Conservation (phyloP, 805 yeast species). For the Barnettozyma wickerhamii region DNA sequence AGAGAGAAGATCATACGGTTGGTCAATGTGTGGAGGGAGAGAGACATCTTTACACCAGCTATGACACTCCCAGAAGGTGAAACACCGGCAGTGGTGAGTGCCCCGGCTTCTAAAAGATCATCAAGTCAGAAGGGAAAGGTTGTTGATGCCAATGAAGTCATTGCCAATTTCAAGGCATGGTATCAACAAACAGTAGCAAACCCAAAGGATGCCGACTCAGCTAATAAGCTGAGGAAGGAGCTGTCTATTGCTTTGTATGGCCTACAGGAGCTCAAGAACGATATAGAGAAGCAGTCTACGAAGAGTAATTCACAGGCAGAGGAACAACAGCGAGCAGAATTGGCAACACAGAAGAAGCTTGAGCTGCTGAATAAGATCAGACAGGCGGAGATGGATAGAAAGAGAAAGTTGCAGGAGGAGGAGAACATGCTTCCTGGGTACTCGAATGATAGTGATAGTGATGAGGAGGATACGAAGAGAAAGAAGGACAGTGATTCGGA, state of each 20-base stretch:
- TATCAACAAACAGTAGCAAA: constrained; percentile 18
- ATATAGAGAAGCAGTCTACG: constrained; percentile 3
- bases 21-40: constrained; percentile 53
- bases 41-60: constrained; percentile 37
- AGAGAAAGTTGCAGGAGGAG: constrained; percentile 13
- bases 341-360: constrained; percentile 10
- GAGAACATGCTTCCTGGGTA: constrained; percentile 20
- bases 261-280: constrained; percentile 16
- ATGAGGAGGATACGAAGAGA: constrained; percentile 6
- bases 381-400: constrained; percentile 12
- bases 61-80: constrained; percentile 10
- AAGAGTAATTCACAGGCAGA: constrained; percentile 9
- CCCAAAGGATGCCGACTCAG: constrained; percentile 3
- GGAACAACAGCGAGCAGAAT: constrained; percentile 8
- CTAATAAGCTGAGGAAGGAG: constrained; percentile 2
- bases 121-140: background rate
- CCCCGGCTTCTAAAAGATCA: too few species aligned
- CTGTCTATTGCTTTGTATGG: constrained; percentile 16
- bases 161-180: constrained; percentile 15
- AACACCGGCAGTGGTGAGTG: constrained; percentile 7
- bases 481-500: background rate
- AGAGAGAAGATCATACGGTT: constrained; percentile 42
- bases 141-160: constrained; percentile 8
- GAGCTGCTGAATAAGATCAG: constrained; percentile 15
- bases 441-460: constrained; percentile 12